Percentiles rank a stretch among this genome's conserved stretches.
Evolutionary conservation across 2,329 filamentous ascomycete species (phyloP).

Genomic region (Penicillium sp.): DNA sequence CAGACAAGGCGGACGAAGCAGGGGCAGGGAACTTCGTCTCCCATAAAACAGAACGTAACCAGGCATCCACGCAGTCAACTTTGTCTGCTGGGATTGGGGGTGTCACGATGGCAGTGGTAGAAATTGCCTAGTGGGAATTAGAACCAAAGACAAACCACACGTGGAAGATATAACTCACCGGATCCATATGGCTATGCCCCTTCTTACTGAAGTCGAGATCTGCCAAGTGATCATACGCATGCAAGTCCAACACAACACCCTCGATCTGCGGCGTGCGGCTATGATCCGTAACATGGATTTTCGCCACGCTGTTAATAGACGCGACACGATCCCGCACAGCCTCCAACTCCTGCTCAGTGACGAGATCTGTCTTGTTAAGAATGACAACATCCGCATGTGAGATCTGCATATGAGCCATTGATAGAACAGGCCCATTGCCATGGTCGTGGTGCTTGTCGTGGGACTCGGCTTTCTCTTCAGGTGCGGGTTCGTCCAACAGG

Average conservation of each 20-base stretch:
- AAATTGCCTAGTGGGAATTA: conserved; percentile 65
- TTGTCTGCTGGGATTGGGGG: conserved; percentile 60
- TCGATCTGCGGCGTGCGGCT: conserved; percentile 80
- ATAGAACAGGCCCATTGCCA: conserved; percentile 68
- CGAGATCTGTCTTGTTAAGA: conserved; percentile 90
- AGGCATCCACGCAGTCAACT: conserved; percentile 70
- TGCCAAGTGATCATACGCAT: conserved; percentile 85
- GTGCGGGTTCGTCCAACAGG: conserved; percentile 70
- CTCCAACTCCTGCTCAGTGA: conserved; percentile 69
- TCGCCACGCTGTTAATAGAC: conserved; percentile 88
- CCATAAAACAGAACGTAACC: conserved; percentile 85
- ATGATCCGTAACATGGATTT: conserved; percentile 77
- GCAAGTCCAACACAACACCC: conserved; percentile 82
- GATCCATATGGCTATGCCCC: conserved; percentile 88
- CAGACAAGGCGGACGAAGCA: conserved; percentile 5
- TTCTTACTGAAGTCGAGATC: conserved; percentile 71
- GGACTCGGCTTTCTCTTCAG: conserved; percentile 49
- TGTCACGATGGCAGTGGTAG: conserved; percentile 74
- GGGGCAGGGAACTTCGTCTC: conserved; percentile 51
- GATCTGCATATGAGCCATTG: conserved; percentile 93
- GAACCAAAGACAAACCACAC: background rate
- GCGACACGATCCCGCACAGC: conserved; percentile 69
- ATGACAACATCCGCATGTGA: conserved; percentile 95
- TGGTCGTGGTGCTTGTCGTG: conserved; percentile 46
- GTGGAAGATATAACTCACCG: conserved; percentile 56